phyloP scores from a whole-genome alignment of 352 stramenopile genomes.

The Globisporangium recalcitrans region DNA sequence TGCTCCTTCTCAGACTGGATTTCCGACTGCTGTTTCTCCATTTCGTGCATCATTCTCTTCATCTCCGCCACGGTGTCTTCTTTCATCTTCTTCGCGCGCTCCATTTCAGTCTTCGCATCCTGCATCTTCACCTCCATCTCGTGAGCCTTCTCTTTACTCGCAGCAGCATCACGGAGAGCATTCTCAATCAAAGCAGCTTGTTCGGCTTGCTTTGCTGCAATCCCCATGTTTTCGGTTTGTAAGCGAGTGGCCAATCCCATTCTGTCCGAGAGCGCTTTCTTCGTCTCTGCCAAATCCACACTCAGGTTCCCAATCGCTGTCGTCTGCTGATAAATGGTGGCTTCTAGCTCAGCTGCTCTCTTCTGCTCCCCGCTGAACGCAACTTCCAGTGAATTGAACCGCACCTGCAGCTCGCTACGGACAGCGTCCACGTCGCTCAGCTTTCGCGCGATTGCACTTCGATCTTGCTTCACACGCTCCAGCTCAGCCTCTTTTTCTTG shows the following conservation, averaged over 20 bases:
- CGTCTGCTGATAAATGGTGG: slow-evolving; percentile 45
- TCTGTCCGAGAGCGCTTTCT: slow-evolving; percentile 79
- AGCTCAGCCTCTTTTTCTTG: slow-evolving; percentile 57
- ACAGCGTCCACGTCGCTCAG: slow-evolving; percentile 24
- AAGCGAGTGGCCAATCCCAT: slow-evolving; percentile 75
- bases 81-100: slow-evolving; percentile 41
- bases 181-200: slow-evolving; percentile 70
- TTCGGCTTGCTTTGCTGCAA: slow-evolving; percentile 74
- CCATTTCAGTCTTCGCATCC: slow-evolving; percentile 47
- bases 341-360: slow-evolving; percentile 42
- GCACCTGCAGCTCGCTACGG: slow-evolving; percentile 25
- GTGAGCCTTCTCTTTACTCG: slow-evolving; percentile 34
- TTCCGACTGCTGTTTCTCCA: slow-evolving; percentile 21
- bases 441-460: slow-evolving; percentile 18
- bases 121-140: slow-evolving; percentile 54
- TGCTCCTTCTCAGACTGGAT: slow-evolving; percentile 12
- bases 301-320: slow-evolving; percentile 58
- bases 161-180: slow-evolving; percentile 49
- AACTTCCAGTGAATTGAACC: slow-evolving; percentile 26
- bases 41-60: slow-evolving; percentile 44
- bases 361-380: slow-evolving; percentile 34
- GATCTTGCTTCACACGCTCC: slow-evolving; percentile 41
- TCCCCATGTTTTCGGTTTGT: slow-evolving; percentile 83
- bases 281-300: slow-evolving; percentile 70
- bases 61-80: slow-evolving; percentile 40